These are phyloP conservation scores for Pleurotus tuoliensis DNA, from an alignment of 768 basidiomycete genomes.

Conservation along the genomic window DNA sequence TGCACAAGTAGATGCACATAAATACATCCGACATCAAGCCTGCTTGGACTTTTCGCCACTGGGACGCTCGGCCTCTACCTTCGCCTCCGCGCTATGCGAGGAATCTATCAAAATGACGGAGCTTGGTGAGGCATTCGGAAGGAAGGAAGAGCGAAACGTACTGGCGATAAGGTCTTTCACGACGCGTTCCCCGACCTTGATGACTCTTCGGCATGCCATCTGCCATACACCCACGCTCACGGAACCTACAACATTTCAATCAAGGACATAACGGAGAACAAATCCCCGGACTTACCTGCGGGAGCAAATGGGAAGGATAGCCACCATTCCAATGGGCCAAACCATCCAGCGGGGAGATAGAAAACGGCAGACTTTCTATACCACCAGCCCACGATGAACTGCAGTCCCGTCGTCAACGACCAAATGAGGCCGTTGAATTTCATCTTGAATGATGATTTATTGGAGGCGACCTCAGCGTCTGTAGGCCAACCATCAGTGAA, in stretches of 20 bases:
- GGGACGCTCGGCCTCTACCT: neutral
- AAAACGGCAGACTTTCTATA: constrained; percentile 89
- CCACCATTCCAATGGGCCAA: constrained; percentile 86
- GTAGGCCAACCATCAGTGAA: neutral
- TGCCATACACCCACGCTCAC: constrained; percentile 95
- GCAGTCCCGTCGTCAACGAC: constrained; percentile 82
- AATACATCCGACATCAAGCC: neutral
- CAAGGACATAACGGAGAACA: constrained; percentile 1
- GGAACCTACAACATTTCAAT: constrained; percentile 51
- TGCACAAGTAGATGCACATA: constrained; percentile 1
- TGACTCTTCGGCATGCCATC: constrained; percentile 87
- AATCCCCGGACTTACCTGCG: constrained; percentile 46
- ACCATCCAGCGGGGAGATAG: constrained; percentile 88
- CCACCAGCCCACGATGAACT: constrained; percentile 87
- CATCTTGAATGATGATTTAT: constrained; percentile 59
- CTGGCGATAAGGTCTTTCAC: constrained; percentile 52
- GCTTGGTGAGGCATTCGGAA: neutral
- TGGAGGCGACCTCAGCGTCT: constrained; percentile 67
- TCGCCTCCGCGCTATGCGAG: neutral
- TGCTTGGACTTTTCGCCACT: neutral
- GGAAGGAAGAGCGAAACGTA: neutral
- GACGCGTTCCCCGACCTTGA: constrained; percentile 69
- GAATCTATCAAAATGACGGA: neutral
- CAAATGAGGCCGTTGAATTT: constrained; percentile 76
- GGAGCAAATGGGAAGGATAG: constrained; percentile 91